Evolutionary conservation across 345 rosid species (phyloP), one percentile per base, ranked within the genome.

Genomic region (Arabis hirsuta): DNA sequence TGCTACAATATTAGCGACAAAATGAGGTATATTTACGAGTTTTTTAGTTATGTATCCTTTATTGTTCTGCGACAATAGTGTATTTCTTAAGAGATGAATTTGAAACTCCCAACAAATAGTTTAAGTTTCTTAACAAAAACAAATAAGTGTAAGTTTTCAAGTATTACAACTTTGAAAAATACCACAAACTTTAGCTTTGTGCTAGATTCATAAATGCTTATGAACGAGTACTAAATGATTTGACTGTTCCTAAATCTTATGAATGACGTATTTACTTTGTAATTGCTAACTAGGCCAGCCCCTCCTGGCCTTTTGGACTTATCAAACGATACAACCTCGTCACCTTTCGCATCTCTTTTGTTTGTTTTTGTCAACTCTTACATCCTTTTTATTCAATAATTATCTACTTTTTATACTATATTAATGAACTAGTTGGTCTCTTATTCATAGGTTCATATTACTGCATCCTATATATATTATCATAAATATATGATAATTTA

Each of bases 291-390:
- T 39, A 73, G 2, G 55, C 27, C 50, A 71, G 53, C 36, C 31
- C 14, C 20, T 69, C 79, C 74, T 76, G 74, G 4, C 74, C 74
- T 69, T 76, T 69, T 69, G 70, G 74, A 46, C 65, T 46, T 39
- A 46, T 69, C 74, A 76, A 76, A 64, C 58, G 71, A 68, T 76
- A 46, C 45, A 69, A 55, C 24, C 9, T 55, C 26, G 79, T 76
- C 79, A 76, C 69, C 79, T 69, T 60, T 69, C 69, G 45, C 74
- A 62, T 62, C 74, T 58, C 29, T 69, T 62, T 36, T 10, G 8
- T 36, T 36, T 36, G 41, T 36, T 36, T 36, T 55, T 13, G 79
- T 76, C 79, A 76, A 76, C 79, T 69, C 65, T 69, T 51, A 46
- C 74, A 62, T 68, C 74, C 64, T 39, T 69, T 55, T 76, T 69